Evolutionary conservation across 1,139 yeast genomes (phyloP), one percentile per base, ranked within the genome.

Genomic region (Debaryomyces nepalensis): DNA sequence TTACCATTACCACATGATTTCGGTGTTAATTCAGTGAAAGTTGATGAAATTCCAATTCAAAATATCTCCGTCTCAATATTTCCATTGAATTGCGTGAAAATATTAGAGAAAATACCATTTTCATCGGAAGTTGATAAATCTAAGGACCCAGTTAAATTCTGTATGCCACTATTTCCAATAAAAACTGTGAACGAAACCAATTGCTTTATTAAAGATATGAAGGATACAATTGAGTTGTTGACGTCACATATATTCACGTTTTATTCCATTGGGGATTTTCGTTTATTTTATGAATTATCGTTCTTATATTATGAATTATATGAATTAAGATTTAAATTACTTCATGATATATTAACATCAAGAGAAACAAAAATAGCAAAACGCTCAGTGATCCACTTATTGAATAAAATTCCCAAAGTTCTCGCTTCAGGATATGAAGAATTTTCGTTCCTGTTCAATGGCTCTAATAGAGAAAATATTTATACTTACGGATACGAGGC

Each of bases 401-500:
- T 87, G 55, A 74, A 82, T 46, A 81, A 81, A 53, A 79, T 87
- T 43, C 77, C 93, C 19, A 89, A 88, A 64, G 73, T 82, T 46
- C 71, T 89, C 52, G 76, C 74, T 10, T 70, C 77, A 52, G 74
- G 18, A 73, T 74, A 4, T 64, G 78, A n/a, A n/a, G n/a, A n/a
- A n/a, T n/a, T n/a, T n/a, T n/a, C n/a, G n/a, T n/a, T 52, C 63
- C 70, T 53, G 69, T 69, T 46, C 61, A 70, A 67, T 48, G 78
- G 70, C 53, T 69, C 70, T 51, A 77, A 70, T 48, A 64, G 70
- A 50, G 54, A 58, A 30, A 56, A 66, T 45, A 68, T 82, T 41
- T 96, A 88, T 59, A 78, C 85, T 30, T 79, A 87, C 12, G 96
- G 93, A 19, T 84, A 86, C 56, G 87, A 85, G 57, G 80, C 91